phyloP scores from a whole-genome alignment of 73 alveolate genomes.

The Symbiodinium pilosum region DNA sequence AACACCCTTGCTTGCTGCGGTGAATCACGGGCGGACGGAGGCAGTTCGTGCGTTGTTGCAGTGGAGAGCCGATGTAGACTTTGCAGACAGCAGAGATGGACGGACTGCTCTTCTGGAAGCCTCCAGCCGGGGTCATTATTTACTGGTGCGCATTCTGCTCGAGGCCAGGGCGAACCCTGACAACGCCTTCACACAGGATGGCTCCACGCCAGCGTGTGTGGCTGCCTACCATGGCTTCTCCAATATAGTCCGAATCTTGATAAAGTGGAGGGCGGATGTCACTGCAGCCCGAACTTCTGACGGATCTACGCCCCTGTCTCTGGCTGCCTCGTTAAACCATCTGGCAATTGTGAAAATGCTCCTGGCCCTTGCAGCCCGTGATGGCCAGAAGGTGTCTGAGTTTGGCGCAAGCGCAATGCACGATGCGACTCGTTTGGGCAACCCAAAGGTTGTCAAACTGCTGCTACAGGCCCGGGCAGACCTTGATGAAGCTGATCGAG shows the following conservation, averaged over 20 bases:
- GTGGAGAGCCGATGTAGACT: background rate
- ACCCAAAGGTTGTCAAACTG: background rate
- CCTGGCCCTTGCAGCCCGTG: background rate
- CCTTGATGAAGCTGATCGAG: background rate
- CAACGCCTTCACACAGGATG: background rate
- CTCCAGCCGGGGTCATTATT: background rate
- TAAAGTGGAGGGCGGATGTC: background rate
- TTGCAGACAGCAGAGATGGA: slow-evolving; percentile 1
- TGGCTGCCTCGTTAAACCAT: background rate
- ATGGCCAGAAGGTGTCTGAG: background rate
- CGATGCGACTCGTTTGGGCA: background rate
- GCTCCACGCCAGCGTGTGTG: background rate
- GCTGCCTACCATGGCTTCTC: slow-evolving; percentile 7
- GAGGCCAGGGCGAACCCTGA: background rate
- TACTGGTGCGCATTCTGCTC: background rate
- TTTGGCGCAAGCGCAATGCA: background rate
- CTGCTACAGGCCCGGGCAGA: background rate
- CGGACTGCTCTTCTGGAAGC: slow-evolving; percentile 12
- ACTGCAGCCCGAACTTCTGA: background rate
- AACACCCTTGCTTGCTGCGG: background rate
- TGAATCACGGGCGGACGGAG: background rate
- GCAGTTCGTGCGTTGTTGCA: background rate
- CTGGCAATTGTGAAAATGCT: background rate
- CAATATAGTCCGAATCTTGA: background rate
- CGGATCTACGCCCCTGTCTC: background rate